Percentiles rank a stretch among this genome's conserved stretches.
Evolutionary conservation across 176 grass and related monocot genomes (phyloP).

Genomic region (Oryza punctata): DNA sequence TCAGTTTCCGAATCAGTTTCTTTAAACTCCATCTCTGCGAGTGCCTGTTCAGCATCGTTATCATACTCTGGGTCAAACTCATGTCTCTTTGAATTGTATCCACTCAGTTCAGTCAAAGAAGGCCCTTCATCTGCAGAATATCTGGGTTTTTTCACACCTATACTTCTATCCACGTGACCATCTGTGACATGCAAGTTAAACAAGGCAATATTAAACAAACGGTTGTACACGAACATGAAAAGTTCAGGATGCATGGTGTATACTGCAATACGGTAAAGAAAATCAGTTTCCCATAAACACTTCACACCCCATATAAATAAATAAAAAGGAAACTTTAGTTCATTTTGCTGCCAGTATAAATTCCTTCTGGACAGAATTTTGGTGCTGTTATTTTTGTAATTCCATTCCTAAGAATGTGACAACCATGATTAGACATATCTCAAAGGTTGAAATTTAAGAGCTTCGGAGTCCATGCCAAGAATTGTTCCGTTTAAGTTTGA

Average conservation of each 20-base stretch:
- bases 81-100: constrained; percentile 88
- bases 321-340: not conserved
- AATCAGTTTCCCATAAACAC: not conserved
- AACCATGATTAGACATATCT: not conserved
- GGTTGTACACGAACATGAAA: not conserved
- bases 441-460: not conserved
- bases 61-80: constrained; percentile 99
- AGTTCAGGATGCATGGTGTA: not conserved
- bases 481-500: constrained; percentile 19
- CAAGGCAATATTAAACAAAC: constrained; percentile 1
- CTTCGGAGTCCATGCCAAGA: not conserved
- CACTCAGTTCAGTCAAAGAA: constrained; percentile 87
- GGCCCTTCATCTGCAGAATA: constrained; percentile 90
- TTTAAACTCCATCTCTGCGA: constrained; percentile 98
- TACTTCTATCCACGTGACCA: constrained; percentile 78
- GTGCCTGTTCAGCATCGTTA: constrained; percentile 92
- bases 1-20: constrained; percentile 89
- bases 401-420: not conserved
- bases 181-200: constrained; percentile 57
- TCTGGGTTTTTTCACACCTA: constrained; percentile 92
- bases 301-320: not conserved
- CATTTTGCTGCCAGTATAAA: constrained; percentile 9
- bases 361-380: not conserved
- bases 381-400: not conserved
- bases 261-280: constrained; percentile 8